These are phyloP conservation scores for Phalaenopsis equestris DNA, from an alignment of 106 monocot species.

Conservation along the genomic window DNA sequence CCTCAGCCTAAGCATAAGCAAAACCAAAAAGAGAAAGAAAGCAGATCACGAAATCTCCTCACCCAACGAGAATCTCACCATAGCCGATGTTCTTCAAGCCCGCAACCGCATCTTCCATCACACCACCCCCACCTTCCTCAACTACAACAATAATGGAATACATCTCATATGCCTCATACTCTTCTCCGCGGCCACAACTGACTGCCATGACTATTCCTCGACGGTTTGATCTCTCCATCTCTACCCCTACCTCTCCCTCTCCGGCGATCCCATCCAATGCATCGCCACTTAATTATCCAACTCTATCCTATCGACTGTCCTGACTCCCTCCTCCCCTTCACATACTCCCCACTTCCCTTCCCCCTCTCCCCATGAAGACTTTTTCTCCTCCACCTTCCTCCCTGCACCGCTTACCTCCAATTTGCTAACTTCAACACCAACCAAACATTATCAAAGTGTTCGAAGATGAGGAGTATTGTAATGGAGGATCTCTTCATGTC, in stretches of 20 bases:
- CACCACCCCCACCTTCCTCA: too few species aligned
- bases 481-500: slow-evolving; percentile 32
- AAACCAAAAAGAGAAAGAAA: slow-evolving; percentile 20
- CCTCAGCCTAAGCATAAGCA: slow-evolving; percentile 23
- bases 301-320: slow-evolving; percentile 20
- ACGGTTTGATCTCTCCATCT: slow-evolving; percentile 40
- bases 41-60: not conserved
- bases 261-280: slow-evolving; percentile 55
- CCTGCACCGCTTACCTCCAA: slow-evolving; percentile 44
- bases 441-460: slow-evolving; percentile 61
- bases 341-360: not conserved
- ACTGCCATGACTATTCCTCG: slow-evolving; percentile 17
- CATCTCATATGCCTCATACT: slow-evolving; percentile 51
- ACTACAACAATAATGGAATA: too few species aligned
- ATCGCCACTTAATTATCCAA: slow-evolving; percentile 68
- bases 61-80: too few species aligned
- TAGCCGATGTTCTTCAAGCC: too few species aligned
- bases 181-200: slow-evolving; percentile 47
- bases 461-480: slow-evolving; percentile 17
- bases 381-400: slow-evolving; percentile 46
- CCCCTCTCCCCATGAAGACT: slow-evolving; percentile 20
- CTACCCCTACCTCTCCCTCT: slow-evolving; percentile 48
- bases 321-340: slow-evolving; percentile 10
- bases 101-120: too few species aligned
- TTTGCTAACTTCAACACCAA: slow-evolving; percentile 90